Conservation (phyloP, 169 alveolate species). For the Miamiensis avidus region DNA sequence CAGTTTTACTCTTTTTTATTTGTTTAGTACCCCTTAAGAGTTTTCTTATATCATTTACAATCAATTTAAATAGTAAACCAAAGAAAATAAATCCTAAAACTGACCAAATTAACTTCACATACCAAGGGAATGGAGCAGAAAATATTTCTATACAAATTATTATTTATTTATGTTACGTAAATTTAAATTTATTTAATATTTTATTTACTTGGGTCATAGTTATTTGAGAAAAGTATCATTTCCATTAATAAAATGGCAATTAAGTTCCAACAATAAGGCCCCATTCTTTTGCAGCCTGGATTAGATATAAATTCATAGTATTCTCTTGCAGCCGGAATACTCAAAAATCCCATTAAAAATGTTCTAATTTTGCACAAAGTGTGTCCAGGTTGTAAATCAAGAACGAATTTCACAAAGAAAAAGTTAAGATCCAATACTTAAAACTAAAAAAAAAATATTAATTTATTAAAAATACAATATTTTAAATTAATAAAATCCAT, state of each 20-base stretch:
- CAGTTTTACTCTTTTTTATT: too few relatives aligned
- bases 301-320: slow-evolving; percentile 60
- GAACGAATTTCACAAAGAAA: slow-evolving; percentile 81
- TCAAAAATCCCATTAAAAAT: slow-evolving; percentile 71
- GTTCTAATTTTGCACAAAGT: slow-evolving; percentile 73
- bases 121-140: neutral
- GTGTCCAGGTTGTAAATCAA: slow-evolving; percentile 82
- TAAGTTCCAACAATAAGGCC: neutral
- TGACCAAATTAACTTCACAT: neutral
- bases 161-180: too few relatives aligned
- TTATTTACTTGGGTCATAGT: too few relatives aligned
- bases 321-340: slow-evolving; percentile 69
- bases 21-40: too few relatives aligned
- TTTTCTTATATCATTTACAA: neutral
- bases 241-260: neutral
- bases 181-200: too few relatives aligned
- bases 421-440: slow-evolving; percentile 77
- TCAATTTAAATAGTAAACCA: too few relatives aligned
- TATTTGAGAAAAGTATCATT: too few relatives aligned
- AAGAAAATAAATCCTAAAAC: neutral
- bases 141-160: neutral
- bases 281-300: neutral
- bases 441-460: neutral
- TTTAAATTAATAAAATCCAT: neutral
- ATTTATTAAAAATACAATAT: neutral